Base-by-base conservation (phyloP, 2,329 filamentous ascomycete genomes). In the Talaromyces sp. region DNA sequence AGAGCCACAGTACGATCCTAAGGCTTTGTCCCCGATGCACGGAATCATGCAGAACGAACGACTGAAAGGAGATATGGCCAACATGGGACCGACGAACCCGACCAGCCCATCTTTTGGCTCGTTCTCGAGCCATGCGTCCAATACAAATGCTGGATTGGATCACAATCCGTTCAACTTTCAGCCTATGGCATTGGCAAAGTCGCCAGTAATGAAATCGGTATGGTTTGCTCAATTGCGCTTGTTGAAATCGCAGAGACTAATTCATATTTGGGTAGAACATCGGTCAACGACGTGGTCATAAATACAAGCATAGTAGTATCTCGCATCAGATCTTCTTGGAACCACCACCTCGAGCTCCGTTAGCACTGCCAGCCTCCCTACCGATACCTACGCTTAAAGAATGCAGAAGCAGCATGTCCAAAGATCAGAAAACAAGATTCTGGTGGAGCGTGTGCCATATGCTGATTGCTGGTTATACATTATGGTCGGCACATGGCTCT, bases 241-340 rank as follows among this genome's bases (percentile, higher is more conserved):
- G 45, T 47, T n/a, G 33, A 11, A 13, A 47, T 24, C 19, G 57
- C 13, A 3, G 50, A 31, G 6, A 22, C 10, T 63, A 56, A 63
- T 67, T 70, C 71, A 68, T 75, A 60, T 71, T 62, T 27, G 60
- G 68, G 66, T 76, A 96, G 89, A 94, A 92, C 71, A 87, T 97
- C 68, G 93, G 93, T 68, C 92, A 97, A 78, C 88, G 95, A 69
- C 90, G 94, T 67, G 95, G 95, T 68, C 95, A 99, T 82, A 93
- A 95, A 76, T 99, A 99, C 84, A 97, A 97, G 76, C 94, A 98
- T 81, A 96, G 91, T 76, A 96, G 92, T 75, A 90, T 99, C 65
- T 96, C 92, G 22, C 93, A 98, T 76, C 93, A 97, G 77, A 96
- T 98, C 77, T 97, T 98, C 78, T 91, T 96, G 71, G 93, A 97